Evolutionary conservation across 768 basidiomycete genomes (phyloP), one percentile per base, ranked within the genome.

Genomic region (Boletus rubroflammeus): DNA sequence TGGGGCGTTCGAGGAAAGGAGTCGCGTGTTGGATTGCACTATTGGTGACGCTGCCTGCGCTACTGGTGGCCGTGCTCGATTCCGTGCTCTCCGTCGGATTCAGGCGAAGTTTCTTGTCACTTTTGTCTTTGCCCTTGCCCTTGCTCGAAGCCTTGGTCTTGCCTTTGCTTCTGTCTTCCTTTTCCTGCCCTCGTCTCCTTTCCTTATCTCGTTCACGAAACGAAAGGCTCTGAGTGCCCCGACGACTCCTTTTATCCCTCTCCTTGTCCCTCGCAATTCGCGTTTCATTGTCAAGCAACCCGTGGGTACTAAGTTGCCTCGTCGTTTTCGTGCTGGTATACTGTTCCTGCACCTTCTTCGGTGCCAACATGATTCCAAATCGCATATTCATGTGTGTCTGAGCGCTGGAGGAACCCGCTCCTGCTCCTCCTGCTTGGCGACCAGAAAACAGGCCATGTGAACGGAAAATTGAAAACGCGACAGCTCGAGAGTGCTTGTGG

Each of bases 401-500:
- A 46, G 66, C 36, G 21, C 15, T 51, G 21, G 64, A 51, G 26
- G 55, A 47, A 21, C 38, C 32, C 8, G 32, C 19, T n/a, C 43
- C 57, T 2, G 41, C 9, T 34, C 52, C 58, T n/a, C 44, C 54
- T 11, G 54, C 17, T 3, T 56, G 59, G 15, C 63, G 63, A 40
- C 53, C 41, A n/a, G 62, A 52, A 42, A 63, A 64, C n/a, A 65
- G 39, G 21, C 47, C 46, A 50, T 86, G 82, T 51, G 81, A 80
- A 43, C 90, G 81, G 68, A 86, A 85, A 45, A 93, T 81, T 0
- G 90, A 90, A 69, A 90, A 91, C 1, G 88, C 90, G 29, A 81
- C 72, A 4, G 86, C 86, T 51, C 86, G 83, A 1, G 90, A 89
- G 65, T 93, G 90, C 60, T 88, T 89, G 70, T 93, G 91, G 31